Evolutionary conservation across 208 protist genomes (phyloP).

Genomic region (Acanthamoeba culbertsoni): DNA sequence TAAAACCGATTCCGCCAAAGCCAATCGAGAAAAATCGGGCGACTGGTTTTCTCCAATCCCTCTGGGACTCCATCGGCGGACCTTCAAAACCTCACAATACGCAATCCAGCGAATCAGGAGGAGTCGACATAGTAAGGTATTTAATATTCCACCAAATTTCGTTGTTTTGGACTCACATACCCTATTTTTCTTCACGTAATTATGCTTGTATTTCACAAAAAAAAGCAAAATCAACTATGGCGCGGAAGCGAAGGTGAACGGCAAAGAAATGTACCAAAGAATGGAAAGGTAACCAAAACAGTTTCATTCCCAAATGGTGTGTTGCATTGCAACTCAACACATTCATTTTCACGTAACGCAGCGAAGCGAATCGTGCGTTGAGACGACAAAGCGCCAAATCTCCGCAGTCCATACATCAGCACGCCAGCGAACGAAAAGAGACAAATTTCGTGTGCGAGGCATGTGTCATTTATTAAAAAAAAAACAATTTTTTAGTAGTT

Average conservation of each 20-base stretch:
- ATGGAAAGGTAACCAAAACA: background rate
- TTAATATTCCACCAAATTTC: background rate
- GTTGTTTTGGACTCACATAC: no score
- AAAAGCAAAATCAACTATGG: background rate
- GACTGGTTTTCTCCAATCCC: background rate
- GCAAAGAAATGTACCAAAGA: background rate
- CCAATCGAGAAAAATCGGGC: no score
- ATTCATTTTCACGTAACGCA: no score
- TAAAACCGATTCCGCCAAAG: background rate
- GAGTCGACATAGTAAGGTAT: background rate
- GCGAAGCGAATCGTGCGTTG: background rate
- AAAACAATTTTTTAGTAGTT: no score
- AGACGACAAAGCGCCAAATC: background rate
- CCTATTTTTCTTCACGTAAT: no score
- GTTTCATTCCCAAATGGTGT: background rate
- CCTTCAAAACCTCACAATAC: background rate
- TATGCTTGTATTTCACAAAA: background rate
- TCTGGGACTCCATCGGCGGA: background rate
- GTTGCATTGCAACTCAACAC: no score
- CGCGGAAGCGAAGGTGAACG: background rate
- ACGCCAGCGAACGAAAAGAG: background rate
- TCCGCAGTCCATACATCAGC: background rate
- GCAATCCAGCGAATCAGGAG: background rate
- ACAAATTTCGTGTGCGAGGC: background rate
- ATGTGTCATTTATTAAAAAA: no score